These are phyloP conservation scores for Tuber borchii DNA, from an alignment of 495 filamentous ascomycete genomes.

Conservation along the genomic window DNA sequence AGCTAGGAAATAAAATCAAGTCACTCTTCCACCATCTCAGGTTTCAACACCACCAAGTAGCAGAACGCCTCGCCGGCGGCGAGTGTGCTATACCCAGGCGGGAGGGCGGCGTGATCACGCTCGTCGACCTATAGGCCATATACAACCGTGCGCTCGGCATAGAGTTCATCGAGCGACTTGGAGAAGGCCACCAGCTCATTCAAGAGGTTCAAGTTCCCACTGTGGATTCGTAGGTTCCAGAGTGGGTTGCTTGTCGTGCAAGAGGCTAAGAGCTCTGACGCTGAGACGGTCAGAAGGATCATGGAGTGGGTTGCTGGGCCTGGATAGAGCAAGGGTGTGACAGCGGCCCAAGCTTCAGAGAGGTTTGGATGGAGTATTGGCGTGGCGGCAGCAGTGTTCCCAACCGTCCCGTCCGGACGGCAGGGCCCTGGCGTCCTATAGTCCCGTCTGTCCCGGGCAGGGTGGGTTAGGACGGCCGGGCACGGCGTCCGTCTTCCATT, in stretches of 20 bases:
- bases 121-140: conserved; percentile 93
- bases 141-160: conserved; percentile 93
- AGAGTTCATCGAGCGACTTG: conserved; percentile 85
- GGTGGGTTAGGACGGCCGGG: no score
- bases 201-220: conserved; percentile 79
- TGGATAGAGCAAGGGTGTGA: conserved; percentile 75
- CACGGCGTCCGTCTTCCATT: no score
- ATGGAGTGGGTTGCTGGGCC: no score
- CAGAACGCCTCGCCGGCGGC: conserved; percentile 92
- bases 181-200: conserved; percentile 80
- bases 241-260: conserved; percentile 91
- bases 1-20: no score
- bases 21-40: no score
- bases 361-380: conserved; percentile 96
- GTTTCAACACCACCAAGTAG: conserved; percentile 76
- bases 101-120: conserved; percentile 87
- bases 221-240: conserved; percentile 79
- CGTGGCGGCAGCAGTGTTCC: no score
- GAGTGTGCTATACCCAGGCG: conserved; percentile 66
- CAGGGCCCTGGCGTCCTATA: no score
- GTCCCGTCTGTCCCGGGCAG: no score
- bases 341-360: conserved; percentile 81
- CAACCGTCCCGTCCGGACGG: no score
- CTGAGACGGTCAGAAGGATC: conserved; percentile 72
- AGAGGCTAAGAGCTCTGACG: conserved; percentile 78